Base-by-base conservation (phyloP, 2,329 filamentous ascomycete species). In the Paracorniculantispora psalliotae region DNA sequence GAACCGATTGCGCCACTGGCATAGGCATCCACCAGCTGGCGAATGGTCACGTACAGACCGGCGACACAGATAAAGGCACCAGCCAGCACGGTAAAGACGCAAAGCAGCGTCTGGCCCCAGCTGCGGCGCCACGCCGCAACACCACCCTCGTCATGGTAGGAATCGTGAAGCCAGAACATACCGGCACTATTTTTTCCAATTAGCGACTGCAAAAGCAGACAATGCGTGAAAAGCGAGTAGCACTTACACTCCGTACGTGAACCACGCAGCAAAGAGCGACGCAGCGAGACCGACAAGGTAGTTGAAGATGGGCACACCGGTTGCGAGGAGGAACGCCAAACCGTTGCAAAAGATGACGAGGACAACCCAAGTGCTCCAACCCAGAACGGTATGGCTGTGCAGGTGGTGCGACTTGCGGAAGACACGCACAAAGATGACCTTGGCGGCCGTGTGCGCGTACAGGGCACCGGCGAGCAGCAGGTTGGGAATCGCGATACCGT, bases 261-360 rank as follows among this genome's bases (percentile, higher is more conserved):
- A 82, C 80, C 80, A 83, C 1, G 76, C 73, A 1, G 80, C 79
- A 61, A 83, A 83, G 9, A 81, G 67, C 5, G 74, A 74, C 0
- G 79, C 77, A 21, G 77, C 72, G 47, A 82, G 77, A 2, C 79
- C 79, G 28, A 82, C 75, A 12, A 83, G 67, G 58, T 82, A 81
- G 61, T 78, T 79, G 69, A 83, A 82, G 23, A 81, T 77, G 1
- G 80, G 80, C 28, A 83, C 78, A 3, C 79, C 77, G 1, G 79
- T 75, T 7, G 74, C 71, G 19, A 76, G 67, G 28, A 76, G 62
- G 59, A 76, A 75, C 1, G 79, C 76, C 2, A 74, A 71, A 1
- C 66, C 73, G 52, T 81, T 81, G 60, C 77, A 72, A 7, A 80
- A 41, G 2, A 81, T 35, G 5, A 81, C 72, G 8, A 83, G 67